phyloP scores from a whole-genome alignment of 805 yeast species.

The Priceomyces melissophilus region DNA sequence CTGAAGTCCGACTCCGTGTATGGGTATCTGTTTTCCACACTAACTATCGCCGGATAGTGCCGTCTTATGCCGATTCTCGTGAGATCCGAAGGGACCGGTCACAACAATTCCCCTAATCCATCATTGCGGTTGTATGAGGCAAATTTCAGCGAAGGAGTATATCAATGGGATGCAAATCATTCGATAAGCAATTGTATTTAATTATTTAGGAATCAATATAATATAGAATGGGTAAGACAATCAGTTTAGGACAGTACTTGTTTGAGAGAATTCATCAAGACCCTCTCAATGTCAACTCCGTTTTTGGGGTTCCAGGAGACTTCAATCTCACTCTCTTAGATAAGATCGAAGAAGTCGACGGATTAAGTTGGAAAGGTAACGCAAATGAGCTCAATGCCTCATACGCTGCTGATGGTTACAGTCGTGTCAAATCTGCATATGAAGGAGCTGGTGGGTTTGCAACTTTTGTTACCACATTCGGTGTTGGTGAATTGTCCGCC shows the following conservation, averaged over 20 bases:
- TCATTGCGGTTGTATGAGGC: no score
- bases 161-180: no score
- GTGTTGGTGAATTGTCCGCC: conserved; percentile 36
- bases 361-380: conserved; percentile 36
- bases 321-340: conserved; percentile 32
- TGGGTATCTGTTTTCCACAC: no score
- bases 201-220: neutral
- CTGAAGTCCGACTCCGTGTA: no score
- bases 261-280: conserved; percentile 32
- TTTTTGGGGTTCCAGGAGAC: conserved; percentile 35
- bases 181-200: no score
- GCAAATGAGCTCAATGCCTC: conserved; percentile 32
- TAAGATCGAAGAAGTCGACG: conserved; percentile 28
- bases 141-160: no score
- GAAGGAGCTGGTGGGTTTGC: conserved; percentile 17
- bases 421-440: conserved; percentile 15
- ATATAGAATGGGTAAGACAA: conserved; percentile 5
- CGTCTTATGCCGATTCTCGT: no score
- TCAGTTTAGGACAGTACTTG: conserved; percentile 25
- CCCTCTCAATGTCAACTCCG: conserved; percentile 27
- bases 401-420: conserved; percentile 25
- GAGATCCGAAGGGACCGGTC: no score
- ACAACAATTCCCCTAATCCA: no score
- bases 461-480: conserved; percentile 30
- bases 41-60: no score